Evolutionary conservation across 345 rosid genomes (phyloP).

Genomic region (Corchorus capsularis): DNA sequence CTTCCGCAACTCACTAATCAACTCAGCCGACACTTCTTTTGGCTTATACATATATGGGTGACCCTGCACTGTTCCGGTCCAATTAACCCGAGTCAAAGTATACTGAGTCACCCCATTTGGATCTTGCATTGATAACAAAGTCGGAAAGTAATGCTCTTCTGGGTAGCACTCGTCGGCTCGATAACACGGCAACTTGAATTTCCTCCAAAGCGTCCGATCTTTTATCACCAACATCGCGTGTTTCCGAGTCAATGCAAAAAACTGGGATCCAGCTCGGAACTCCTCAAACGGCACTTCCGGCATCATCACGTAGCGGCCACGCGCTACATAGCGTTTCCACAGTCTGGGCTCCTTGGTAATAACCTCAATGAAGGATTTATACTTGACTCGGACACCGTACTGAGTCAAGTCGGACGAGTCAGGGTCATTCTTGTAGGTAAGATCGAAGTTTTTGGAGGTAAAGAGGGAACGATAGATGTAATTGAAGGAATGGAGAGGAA

Average conservation of each 20-base stretch:
- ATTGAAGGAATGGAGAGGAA: constrained; percentile 78
- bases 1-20: constrained; percentile 55
- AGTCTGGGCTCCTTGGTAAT: constrained; percentile 58
- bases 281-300: constrained; percentile 76
- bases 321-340: constrained; percentile 82
- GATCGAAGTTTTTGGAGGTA: constrained; percentile 53
- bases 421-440: constrained; percentile 25
- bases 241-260: constrained; percentile 75
- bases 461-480: constrained; percentile 69
- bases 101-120: constrained; percentile 69
- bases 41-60: constrained; percentile 80
- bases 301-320: constrained; percentile 74
- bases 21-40: constrained; percentile 51
- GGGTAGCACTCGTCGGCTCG: constrained; percentile 79
- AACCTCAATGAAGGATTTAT: constrained; percentile 80
- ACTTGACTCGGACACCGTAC: constrained; percentile 53
- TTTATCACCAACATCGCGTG: constrained; percentile 70
- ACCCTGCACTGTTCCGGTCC: constrained; percentile 86
- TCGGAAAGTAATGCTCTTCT: constrained; percentile 97
- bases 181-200: constrained; percentile 80
- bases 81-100: constrained; percentile 78
- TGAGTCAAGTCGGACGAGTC: constrained; percentile 36
- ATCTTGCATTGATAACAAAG: constrained; percentile 79
- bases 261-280: constrained; percentile 90
- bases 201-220: constrained; percentile 76